These are phyloP conservation scores for Leucosporidium creatinivorum DNA, from an alignment of 768 basidiomycete genomes.

Conservation along the genomic window DNA sequence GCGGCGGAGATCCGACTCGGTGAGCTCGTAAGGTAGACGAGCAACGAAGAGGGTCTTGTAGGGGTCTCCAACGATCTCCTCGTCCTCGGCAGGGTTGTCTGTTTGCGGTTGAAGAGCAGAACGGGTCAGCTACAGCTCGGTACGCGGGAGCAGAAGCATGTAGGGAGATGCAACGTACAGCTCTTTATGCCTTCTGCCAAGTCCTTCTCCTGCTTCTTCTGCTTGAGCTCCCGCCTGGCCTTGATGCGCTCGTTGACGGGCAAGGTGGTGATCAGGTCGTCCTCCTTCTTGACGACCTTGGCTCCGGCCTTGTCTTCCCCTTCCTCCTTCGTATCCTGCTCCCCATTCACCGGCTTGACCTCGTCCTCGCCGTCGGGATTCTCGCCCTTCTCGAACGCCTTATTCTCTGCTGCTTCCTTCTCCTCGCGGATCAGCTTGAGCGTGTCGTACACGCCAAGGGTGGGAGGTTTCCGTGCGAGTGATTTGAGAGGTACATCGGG, in stretches of 20 bases:
- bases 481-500: slow-evolving; percentile 48
- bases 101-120: background rate
- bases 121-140: background rate
- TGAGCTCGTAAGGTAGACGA: slow-evolving; percentile 81
- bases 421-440: slow-evolving; percentile 69
- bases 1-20: slow-evolving; percentile 81
- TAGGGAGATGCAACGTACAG: background rate
- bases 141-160: background rate
- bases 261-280: too few relatives aligned
- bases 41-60: slow-evolving; percentile 98
- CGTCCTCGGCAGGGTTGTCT: slow-evolving; percentile 91
- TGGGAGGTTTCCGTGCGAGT: slow-evolving; percentile 42
- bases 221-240: slow-evolving; percentile 44
- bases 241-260: slow-evolving; percentile 33
- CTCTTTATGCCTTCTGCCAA: background rate
- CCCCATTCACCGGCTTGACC: slow-evolving; percentile 41
- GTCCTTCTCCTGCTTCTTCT: slow-evolving; percentile 13
- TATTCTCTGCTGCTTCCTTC: slow-evolving; percentile 52
- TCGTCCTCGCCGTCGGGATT: background rate
- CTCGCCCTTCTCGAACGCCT: slow-evolving; percentile 33
- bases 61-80: slow-evolving; percentile 87
- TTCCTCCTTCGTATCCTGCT: slow-evolving; percentile 58
- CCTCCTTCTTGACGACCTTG: slow-evolving; percentile 61
- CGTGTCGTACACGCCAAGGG: slow-evolving; percentile 68
- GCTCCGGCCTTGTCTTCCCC: slow-evolving; percentile 45